Evolutionary conservation across 345 rosid species (phyloP), one percentile per base, ranked within the genome.

Genomic region (Sonneratia caseolaris): DNA sequence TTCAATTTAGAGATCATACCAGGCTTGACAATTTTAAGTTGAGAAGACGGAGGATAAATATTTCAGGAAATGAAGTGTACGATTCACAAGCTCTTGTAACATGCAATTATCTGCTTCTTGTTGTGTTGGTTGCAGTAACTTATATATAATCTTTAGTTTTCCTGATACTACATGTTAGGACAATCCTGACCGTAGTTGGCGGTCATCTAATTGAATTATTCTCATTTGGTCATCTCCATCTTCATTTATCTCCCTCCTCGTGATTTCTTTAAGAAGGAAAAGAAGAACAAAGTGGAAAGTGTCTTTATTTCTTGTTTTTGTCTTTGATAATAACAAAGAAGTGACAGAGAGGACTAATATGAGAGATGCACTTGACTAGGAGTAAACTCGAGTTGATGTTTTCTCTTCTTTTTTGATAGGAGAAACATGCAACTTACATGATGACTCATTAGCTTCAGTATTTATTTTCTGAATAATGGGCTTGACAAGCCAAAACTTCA

Each of bases 401-500:
- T 40, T 18, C 55, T 19, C 62, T 49, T 36, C 69, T 65, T 64
- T 59, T 37, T 45, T 27, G 65, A 73, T 65, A 49, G 38, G 8
- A 32, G 55, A 62, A 24, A 67, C 45, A 47, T 79, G 64, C 61
- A 73, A 71, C 70, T 32, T 43, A 72, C 62, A 0, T 14, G 0
- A 61, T 38, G 9, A 37, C 73, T 59, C 67, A 51, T n/a, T 40
- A 47, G 45, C 43, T 66, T 68, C 37, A 38, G 42, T 48, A 55
- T 66, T 65, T 61, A 22, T 65, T 66, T 68, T 71, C 74, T 55
- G 21, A 18, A 76, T 57, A 32, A 65, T 56, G 72, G 74, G 73
- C 77, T 69, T 79, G 32, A 73, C 71, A 73, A 65, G 77, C 77
- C 71, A 74, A 51, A 75, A 22, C 35, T 21, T 35, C 38, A 38